These are phyloP conservation scores for Salicornia ramosissima DNA, from an alignment of 148 eudicot species.

Conservation along the genomic window DNA sequence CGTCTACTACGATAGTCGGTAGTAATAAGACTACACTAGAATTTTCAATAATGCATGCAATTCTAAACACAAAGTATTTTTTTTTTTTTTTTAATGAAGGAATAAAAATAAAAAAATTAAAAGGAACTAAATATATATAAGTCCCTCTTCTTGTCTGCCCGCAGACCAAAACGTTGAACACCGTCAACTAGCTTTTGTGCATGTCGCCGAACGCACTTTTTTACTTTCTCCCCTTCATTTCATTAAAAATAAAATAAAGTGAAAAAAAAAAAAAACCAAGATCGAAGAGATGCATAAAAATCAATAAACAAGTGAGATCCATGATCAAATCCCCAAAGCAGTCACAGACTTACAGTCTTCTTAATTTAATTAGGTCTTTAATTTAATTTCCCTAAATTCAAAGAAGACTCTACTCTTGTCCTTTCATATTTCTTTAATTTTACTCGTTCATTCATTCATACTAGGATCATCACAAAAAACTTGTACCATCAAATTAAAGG, in stretches of 20 bases:
- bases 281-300: slow-evolving; percentile 37
- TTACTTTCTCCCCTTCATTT: neutral
- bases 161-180: slow-evolving; percentile 74
- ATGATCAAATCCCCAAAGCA: slow-evolving; percentile 48
- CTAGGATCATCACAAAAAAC: no score
- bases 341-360: slow-evolving; percentile 18
- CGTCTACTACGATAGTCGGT: no score
- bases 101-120: slow-evolving; percentile 13
- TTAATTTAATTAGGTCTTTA: slow-evolving; percentile 14
- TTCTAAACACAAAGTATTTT: neutral
- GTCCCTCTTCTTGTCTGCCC: slow-evolving; percentile 48
- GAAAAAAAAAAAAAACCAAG: slow-evolving; percentile 12
- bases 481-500: no score
- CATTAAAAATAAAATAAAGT: no score
- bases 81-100: no score
- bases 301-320: slow-evolving; percentile 14
- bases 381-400: slow-evolving; percentile 54
- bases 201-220: slow-evolving; percentile 37
- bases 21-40: no score
- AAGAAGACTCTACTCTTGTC: slow-evolving; percentile 35
- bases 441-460: neutral
- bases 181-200: slow-evolving; percentile 77
- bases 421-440: neutral
- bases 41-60: neutral
- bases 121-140: no score